Evolutionary conservation across 495 filamentous ascomycete genomes (phyloP).

Genomic region (Podospora pseudopauciseta): DNA sequence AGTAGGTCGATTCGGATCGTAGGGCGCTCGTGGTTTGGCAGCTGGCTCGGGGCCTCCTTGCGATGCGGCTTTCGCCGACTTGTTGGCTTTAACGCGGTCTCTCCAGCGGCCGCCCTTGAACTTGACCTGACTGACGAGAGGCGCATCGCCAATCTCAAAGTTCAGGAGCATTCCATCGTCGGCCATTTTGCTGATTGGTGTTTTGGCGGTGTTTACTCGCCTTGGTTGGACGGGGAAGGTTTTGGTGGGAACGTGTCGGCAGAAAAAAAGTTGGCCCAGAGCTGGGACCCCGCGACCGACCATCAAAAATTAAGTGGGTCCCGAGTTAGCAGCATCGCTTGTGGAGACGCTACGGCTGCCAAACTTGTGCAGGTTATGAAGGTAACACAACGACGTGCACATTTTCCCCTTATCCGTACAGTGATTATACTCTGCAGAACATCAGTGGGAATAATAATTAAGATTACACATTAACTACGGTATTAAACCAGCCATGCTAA

Average conservation of each 20-base stretch:
- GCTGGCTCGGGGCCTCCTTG: slow-evolving; percentile 14
- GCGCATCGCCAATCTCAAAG: slow-evolving; percentile 68
- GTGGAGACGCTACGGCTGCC: slow-evolving; percentile 15
- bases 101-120: slow-evolving; percentile 91
- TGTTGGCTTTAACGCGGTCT: slow-evolving; percentile 78
- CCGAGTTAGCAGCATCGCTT: background rate
- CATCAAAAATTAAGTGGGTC: slow-evolving; percentile 13
- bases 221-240: background rate
- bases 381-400: too few relatives aligned
- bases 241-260: slow-evolving; percentile 11
- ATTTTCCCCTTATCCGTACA: too few relatives aligned
- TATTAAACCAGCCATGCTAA: background rate
- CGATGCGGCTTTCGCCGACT: slow-evolving; percentile 49
- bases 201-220: slow-evolving; percentile 2
- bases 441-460: background rate
- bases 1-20: slow-evolving; percentile 6
- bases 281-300: background rate
- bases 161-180: slow-evolving; percentile 96
- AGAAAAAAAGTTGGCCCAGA: slow-evolving; percentile 28
- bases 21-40: slow-evolving; percentile 21
- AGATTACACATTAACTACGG: background rate
- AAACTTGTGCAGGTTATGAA: background rate
- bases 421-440: too few relatives aligned
- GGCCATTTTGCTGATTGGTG: slow-evolving; percentile 56
- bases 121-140: slow-evolving; percentile 56